Evolutionary conservation across 345 rosid genomes (phyloP).

Genomic region (Jatropha curcas): DNA sequence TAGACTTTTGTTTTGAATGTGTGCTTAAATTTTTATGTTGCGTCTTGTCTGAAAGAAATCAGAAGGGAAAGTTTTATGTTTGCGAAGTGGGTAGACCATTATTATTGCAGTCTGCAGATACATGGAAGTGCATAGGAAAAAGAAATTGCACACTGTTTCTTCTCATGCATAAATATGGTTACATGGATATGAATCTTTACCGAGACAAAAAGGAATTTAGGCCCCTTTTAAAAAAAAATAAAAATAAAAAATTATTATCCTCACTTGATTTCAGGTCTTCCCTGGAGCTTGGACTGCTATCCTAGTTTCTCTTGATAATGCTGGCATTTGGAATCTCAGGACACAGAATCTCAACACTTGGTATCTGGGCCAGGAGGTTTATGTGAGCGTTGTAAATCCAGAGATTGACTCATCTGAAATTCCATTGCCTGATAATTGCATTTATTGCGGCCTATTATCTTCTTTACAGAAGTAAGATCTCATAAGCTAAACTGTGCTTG

Average conservation of each 20-base stretch:
- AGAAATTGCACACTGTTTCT: background rate
- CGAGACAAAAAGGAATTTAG: background rate
- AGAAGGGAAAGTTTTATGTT: background rate
- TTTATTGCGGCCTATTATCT: conserved; percentile 80
- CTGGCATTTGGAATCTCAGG: conserved; percentile 93
- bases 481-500: conserved; percentile 5
- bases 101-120: background rate
- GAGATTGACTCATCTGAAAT: conserved; percentile 62
- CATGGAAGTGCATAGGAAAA: background rate
- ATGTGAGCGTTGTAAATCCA: conserved; percentile 65
- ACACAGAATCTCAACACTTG: conserved; percentile 77
- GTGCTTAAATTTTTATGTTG: background rate
- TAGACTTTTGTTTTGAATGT: background rate
- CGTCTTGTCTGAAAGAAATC: background rate
- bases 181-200: background rate
- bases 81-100: background rate
- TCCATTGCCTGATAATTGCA: conserved; percentile 61
- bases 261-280: conserved; percentile 54
- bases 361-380: conserved; percentile 88
- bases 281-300: conserved; percentile 98
- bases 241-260: background rate
- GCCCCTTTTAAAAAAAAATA: too few relatives aligned
- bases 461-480: conserved; percentile 72
- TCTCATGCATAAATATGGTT: background rate
- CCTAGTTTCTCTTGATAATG: conserved; percentile 79